A percentile compares a stretch with the other conserved stretches of the same genome.
Evolutionary conservation across 129 eudicot genomes (phyloP).

Genomic region (Dittrichia graveolens): DNA sequence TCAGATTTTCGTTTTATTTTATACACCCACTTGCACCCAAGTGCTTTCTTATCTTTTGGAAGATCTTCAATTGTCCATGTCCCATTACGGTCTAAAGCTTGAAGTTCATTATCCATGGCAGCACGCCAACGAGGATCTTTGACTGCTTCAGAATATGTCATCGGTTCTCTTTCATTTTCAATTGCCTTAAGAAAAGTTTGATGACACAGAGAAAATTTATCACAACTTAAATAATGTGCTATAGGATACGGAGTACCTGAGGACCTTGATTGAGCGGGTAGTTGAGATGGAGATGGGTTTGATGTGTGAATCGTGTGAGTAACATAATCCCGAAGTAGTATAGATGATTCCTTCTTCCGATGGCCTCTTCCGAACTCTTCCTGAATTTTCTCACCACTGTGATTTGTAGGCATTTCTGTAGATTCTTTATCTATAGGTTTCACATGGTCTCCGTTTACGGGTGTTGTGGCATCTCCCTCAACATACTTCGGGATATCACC

Average conservation of each 20-base stretch:
- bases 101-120: constrained; percentile 7
- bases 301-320: neutral
- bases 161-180: neutral
- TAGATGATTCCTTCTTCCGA: neutral
- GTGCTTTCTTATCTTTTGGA: neutral
- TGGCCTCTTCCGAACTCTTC: neutral
- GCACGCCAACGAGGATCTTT: neutral
- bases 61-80: constrained; percentile 4
- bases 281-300: too few relatives aligned
- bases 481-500: too few relatives aligned
- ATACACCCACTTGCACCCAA: constrained; percentile 16
- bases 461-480: neutral
- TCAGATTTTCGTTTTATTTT: constrained; percentile 2
- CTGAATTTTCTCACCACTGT: neutral
- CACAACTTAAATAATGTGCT: neutral
- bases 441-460: neutral
- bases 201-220: neutral
- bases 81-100: neutral
- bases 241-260: constrained; percentile 7
- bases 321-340: neutral
- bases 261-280: neutral
- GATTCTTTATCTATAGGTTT: neutral
- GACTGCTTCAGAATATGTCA: neutral
- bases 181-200: neutral
- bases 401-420: too few relatives aligned